Evolutionary conservation across 306 rosid genomes (phyloP).

Genomic region (Dryas octopetala): DNA sequence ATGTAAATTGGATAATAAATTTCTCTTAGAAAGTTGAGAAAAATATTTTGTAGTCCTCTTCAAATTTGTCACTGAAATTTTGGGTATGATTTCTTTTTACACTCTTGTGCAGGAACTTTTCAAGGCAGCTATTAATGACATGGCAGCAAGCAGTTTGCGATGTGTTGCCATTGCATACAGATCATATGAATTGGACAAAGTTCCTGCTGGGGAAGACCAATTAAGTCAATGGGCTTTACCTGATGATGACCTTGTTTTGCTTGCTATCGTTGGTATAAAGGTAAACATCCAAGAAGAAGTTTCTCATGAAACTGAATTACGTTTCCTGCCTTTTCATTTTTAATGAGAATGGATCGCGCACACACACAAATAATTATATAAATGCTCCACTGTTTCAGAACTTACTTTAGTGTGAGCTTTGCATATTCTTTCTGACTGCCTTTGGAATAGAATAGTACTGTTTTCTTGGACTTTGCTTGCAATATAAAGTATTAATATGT

Average conservation of each 20-base stretch:
- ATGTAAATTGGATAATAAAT: neutral
- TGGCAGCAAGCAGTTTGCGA: constrained; percentile 93
- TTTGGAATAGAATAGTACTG: neutral
- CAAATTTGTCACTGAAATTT: neutral
- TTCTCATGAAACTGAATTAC: constrained; percentile 24
- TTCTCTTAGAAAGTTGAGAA: neutral
- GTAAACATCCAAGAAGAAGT: constrained; percentile 41
- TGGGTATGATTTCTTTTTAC: constrained; percentile 7
- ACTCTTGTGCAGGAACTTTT: constrained; percentile 54
- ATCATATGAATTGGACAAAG: constrained; percentile 54
- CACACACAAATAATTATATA: neutral
- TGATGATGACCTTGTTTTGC: constrained; percentile 76
- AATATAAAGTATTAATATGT: too few species aligned
- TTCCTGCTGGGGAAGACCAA: constrained; percentile 68
- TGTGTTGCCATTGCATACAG: constrained; percentile 94
- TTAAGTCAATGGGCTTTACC: constrained; percentile 81
- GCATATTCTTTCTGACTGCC: neutral
- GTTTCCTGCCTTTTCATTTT: constrained; percentile 11
- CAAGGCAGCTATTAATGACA: constrained; percentile 60
- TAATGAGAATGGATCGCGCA: neutral
- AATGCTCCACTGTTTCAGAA: neutral
- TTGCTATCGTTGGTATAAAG: constrained; percentile 93
- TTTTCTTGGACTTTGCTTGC: neutral
- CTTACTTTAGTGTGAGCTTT: neutral
- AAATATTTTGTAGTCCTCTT: neutral